Base-by-base conservation (phyloP, 2,329 filamentous ascomycete species). In the Sporothrix inflata region DNA sequence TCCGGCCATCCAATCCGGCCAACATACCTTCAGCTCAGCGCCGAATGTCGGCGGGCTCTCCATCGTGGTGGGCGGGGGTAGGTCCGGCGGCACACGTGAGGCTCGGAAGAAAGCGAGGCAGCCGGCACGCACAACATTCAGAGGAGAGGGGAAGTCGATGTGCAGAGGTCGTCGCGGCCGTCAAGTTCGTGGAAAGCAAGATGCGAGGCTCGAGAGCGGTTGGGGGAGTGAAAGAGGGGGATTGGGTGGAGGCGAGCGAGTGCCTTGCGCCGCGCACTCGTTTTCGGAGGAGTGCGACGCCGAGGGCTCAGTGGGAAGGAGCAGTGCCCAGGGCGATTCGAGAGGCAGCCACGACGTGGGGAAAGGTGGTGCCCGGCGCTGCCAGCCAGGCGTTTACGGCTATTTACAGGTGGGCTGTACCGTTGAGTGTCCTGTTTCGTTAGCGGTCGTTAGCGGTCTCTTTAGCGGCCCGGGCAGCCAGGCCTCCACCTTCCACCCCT, bases 31-130 rank as follows among this genome's bases (percentile, higher is more conserved):
- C 81, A 98, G 87, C 85, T 98, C 94, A 73, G 92, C 89, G 83
- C 96, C 96, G 83, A 99, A 97, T 78, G 93, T 92, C 79, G 93
- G 93, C 84, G 90, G 87, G 80, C 88, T 89, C 78, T 97, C 94
- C 82, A 93, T 88, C 82, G 94, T 92, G 80, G 92, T 67, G 38
- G 21, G 34, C n/a, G 53, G 57, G 21, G 42, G 38, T 45, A 1
- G 40, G 21, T 27, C 40, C 34, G 38, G 49, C n/a, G 24, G 60
- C 60, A 65, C 60, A 65, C 60, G n/a, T 38, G 42, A 65, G 49
- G 57, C 57, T 24, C 30, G 60, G 47, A 40, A 55, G 42, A 60
- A n/a, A n/a, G 24, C 14, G 45, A 19, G 42, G 60, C 45, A 27
- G 71, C 55, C 65, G 65, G 63, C 30, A 69, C 51, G 66, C 55